Conservation (phyloP, 2,329 filamentous ascomycete species). For the Pseudogymnoascus sp. region DNA sequence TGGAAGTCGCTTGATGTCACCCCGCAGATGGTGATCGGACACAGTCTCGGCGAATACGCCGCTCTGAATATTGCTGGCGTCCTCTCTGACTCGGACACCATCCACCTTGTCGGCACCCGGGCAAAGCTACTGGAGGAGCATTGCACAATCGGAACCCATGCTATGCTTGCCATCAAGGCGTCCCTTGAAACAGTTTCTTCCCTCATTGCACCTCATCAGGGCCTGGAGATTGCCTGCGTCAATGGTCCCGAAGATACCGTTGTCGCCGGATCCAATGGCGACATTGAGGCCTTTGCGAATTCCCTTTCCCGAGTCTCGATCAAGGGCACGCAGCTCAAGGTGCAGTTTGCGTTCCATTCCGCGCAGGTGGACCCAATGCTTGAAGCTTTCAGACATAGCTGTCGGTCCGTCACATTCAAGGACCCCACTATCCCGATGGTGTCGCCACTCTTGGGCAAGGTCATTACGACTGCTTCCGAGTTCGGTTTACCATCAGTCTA, state of each 20-base stretch:
- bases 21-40: slow-evolving; percentile 48
- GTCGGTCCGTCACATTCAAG: slow-evolving; percentile 46
- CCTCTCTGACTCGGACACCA: slow-evolving; percentile 60
- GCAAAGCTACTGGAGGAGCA: slow-evolving; percentile 56
- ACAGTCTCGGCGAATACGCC: slow-evolving; percentile 66
- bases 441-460: slow-evolving; percentile 57
- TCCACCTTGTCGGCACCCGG: slow-evolving; percentile 62
- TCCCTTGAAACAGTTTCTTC: slow-evolving; percentile 39
- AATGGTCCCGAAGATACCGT: slow-evolving; percentile 71
- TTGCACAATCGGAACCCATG: slow-evolving; percentile 60
- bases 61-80: slow-evolving; percentile 64
- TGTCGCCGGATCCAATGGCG: slow-evolving; percentile 50
- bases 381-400: slow-evolving; percentile 48
- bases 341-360: slow-evolving; percentile 61
- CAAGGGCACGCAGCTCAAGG: slow-evolving; percentile 53
- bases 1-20: slow-evolving; percentile 48
- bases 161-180: slow-evolving; percentile 50
- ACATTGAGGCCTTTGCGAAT: slow-evolving; percentile 44
- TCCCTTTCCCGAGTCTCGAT: slow-evolving; percentile 44
- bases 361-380: slow-evolving; percentile 56
- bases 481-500: slow-evolving; percentile 49
- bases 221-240: slow-evolving; percentile 53
- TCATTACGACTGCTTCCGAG: slow-evolving; percentile 48
- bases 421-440: slow-evolving; percentile 53
- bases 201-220: slow-evolving; percentile 17